Base-by-base conservation (phyloP, 805 yeast genomes). In the Candida koratica region DNA sequence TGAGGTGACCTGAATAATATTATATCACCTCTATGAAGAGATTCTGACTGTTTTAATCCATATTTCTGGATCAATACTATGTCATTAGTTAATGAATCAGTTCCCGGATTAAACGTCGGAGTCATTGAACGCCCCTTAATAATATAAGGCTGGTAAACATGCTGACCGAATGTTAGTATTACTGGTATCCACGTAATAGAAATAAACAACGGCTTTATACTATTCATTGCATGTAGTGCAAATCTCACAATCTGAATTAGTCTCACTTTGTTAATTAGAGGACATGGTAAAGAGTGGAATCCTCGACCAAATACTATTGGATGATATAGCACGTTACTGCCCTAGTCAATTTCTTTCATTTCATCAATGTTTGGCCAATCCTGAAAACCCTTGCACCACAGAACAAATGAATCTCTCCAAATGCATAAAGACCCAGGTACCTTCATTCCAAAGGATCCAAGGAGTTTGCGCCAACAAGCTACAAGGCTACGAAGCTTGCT, bases 121-220 rank as follows among this genome's bases (percentile, higher is more conserved):
- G 84, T 70, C 97, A 89, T 89, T 16, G 95, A 85, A 25, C 72
- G 60, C 1, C 97, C 97, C 28, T 79, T 73, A 12, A 88, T 74
- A 57, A 77, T 75, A 11, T 85, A 84, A 17, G 88, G 71, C 59
- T 79, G 87, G 34, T 75, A 78, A 8, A 79, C 78, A 52, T 82
- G 84, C 44, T 84, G 86, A 25, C 77, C 74, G 42, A 81, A 59
- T 1, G 84, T 75, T 45, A 81, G 72, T 11, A 73, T 56, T 30
- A 87, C 96, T 0, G 96, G 96, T 18, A 87, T 58, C 96, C 96
- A 88, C 20, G 69, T 56, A 25, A 64, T 39, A 2, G 67, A 51
- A 5, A 55, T 44, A 10, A 65, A 36, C 3, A 63, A 46, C 4
- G 58, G 49, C 33, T 46, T 49, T 9, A 59, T 11, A 5, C 46